Evolutionary conservation across 1,139 yeast species (phyloP), one percentile per base, ranked within the genome.

Genomic region (Yamadazyma dendronema): DNA sequence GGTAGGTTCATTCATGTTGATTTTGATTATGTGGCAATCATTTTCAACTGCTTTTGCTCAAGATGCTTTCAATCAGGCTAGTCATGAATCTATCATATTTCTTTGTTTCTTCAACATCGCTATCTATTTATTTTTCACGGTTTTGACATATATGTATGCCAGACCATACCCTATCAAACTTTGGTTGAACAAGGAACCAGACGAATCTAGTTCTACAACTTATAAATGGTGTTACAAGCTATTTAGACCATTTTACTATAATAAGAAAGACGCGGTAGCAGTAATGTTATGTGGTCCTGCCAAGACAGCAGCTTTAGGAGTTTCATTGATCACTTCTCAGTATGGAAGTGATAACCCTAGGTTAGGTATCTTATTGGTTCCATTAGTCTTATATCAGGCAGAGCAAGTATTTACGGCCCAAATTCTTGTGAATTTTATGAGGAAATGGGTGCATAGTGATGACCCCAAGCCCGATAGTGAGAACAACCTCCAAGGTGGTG

Each of bases 261-360:
- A 72, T 47, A 75, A 82, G 48, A 61, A 65, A 38, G 96, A 88
- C 53, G 79, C 96, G 0, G 86, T 86, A 23, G 75, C 92, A 4
- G 72, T 88, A 33, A 74, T 88, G 82, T 73, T 87, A 40, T 87
- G 96, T 59, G 96, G 95, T 5, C 94, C 95, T 2, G 95, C 96
- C 3, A 88, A 88, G 56, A 87, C 96, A 0, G 96, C 95, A 0
- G 96, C 96, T 0, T 67, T 88, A 36, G 96, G 96, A 31, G 95
- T 88, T 1, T 84, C 95, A 1, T 67, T 88, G 39, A 70, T 85
- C 8, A 69, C 88, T 1, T 77, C 96, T 0, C 96, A 88, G 57
- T 88, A 86, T 56, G 94, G 95, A 7, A 61, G 78, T 4, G 52
- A 71, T 34, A 76, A 76, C 46, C 72, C 73, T 5, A 67, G 78